A percentile compares a stretch with the other conserved stretches of the same genome.
Evolutionary conservation across 108 stramenopile species (phyloP).

Genomic region (Cylindrotheca closterium): DNA sequence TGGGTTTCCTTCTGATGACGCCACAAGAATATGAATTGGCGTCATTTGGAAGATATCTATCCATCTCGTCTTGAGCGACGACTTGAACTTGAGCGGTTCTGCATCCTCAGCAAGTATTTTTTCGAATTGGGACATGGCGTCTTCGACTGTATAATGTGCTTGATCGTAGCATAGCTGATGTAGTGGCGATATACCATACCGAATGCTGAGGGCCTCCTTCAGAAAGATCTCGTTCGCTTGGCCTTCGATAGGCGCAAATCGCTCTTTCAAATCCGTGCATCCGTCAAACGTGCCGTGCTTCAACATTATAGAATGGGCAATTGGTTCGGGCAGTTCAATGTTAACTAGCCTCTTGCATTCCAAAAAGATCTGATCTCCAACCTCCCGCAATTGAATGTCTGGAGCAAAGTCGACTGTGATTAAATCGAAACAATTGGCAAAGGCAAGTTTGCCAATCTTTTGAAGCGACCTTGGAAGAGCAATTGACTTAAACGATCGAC

Average conservation of each 20-base stretch:
- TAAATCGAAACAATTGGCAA: background rate
- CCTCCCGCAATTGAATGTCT: background rate
- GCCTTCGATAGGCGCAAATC: background rate
- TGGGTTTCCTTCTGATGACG: background rate
- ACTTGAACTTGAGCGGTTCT: too few species aligned
- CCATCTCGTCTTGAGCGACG: too few species aligned
- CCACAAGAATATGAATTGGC: background rate
- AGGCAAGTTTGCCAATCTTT: background rate
- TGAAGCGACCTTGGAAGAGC: background rate
- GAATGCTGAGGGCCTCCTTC: background rate
- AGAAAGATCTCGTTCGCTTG: background rate
- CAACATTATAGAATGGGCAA: background rate
- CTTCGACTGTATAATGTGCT: background rate
- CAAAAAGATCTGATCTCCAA: background rate
- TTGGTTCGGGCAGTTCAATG: background rate
- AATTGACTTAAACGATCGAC: background rate
- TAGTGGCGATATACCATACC: background rate
- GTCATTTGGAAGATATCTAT: background rate
- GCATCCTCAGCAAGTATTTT: too few species aligned
- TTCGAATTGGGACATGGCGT: background rate
- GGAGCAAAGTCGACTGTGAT: background rate
- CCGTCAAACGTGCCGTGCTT: background rate
- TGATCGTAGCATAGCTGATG: background rate
- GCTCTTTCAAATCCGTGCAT: background rate
- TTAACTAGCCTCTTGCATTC: background rate